These are phyloP conservation scores for Pezicula carpinea DNA, from an alignment of 2,329 filamentous ascomycete species.

Conservation along the genomic window DNA sequence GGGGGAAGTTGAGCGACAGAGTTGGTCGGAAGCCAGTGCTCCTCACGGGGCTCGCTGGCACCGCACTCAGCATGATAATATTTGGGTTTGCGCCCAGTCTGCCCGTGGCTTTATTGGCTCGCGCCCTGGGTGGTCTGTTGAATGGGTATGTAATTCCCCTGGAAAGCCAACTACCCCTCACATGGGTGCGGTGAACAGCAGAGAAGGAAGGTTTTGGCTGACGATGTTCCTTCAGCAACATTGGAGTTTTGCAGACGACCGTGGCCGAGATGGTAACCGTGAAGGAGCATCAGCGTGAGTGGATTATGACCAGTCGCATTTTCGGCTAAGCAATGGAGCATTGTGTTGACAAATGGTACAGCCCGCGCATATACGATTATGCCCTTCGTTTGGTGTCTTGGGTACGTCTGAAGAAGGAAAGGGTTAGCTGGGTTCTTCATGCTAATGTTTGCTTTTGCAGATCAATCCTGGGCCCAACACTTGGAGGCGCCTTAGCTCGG, in stretches of 20 bases:
- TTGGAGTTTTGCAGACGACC: constrained; percentile 91
- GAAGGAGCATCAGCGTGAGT: constrained; percentile 85
- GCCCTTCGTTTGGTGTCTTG: constrained; percentile 97
- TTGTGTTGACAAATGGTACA: constrained; percentile 33
- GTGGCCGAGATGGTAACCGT: constrained; percentile 90
- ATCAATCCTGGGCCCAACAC: constrained; percentile 86
- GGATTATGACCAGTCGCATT: constrained; percentile 18
- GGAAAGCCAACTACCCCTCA: neutral
- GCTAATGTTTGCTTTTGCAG: constrained; percentile 36
- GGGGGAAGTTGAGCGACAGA: constrained; percentile 88
- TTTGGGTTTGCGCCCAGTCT: constrained; percentile 88
- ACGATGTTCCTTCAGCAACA: constrained; percentile 56
- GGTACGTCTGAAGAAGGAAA: constrained; percentile 44
- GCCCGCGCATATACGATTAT: constrained; percentile 94
- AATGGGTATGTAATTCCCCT: constrained; percentile 67
- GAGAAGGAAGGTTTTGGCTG: constrained; percentile 18
- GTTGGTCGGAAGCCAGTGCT: constrained; percentile 91
- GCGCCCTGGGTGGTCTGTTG: constrained; percentile 82
- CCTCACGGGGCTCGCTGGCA: constrained; percentile 83
- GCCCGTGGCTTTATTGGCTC: constrained; percentile 76
- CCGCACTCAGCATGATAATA: constrained; percentile 83
- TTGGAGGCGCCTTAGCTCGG: constrained; percentile 84
- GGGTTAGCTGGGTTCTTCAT: constrained; percentile 21
- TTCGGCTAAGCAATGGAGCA: constrained; percentile 22
- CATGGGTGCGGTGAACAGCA: constrained; percentile 9